These are phyloP conservation scores for Backusella westeae DNA, from an alignment of 192 early-diverging fungal species.

Conservation along the genomic window DNA sequence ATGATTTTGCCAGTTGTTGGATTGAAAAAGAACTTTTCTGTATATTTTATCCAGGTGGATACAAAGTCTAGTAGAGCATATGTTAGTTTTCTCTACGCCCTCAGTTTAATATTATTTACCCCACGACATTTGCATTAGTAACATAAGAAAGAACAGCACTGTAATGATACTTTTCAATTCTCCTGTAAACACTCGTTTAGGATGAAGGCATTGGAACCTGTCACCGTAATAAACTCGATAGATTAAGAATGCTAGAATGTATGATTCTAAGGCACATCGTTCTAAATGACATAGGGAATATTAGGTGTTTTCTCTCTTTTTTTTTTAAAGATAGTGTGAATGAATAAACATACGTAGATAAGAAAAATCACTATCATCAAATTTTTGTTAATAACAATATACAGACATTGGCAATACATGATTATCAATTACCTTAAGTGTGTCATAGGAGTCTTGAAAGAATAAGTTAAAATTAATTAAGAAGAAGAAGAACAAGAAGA, in stretches of 20 bases:
- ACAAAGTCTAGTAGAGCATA: slow-evolving; percentile 15
- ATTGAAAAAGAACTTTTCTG: slow-evolving; percentile 12
- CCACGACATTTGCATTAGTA: slow-evolving; percentile 22
- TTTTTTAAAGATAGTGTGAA: neutral
- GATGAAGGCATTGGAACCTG: slow-evolving; percentile 24
- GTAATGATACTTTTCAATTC: slow-evolving; percentile 37
- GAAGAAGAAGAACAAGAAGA: neutral
- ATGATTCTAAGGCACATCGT: slow-evolving; percentile 7
- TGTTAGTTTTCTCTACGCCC: neutral
- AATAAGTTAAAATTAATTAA: neutral
- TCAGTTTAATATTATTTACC: slow-evolving; percentile 4
- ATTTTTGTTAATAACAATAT: neutral
- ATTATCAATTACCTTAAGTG: slow-evolving; percentile 4
- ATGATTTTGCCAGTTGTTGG: slow-evolving; percentile 3
- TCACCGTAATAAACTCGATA: slow-evolving; percentile 21
- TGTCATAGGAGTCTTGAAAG: neutral
- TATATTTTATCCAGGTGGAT: slow-evolving; percentile 32
- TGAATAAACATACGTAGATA: slow-evolving; percentile 19
- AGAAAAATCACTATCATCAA: slow-evolving; percentile 21
- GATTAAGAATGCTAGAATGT: slow-evolving; percentile 10
- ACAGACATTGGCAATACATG: too few relatives aligned
- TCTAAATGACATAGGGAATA: neutral
- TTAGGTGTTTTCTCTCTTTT: neutral
- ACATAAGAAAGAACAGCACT: slow-evolving; percentile 22
- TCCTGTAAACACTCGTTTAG: slow-evolving; percentile 9